Evolutionary conservation across 2,329 filamentous ascomycete genomes (phyloP), one percentile per base, ranked within the genome.

Genomic region (Calonectria pauciramosa): DNA sequence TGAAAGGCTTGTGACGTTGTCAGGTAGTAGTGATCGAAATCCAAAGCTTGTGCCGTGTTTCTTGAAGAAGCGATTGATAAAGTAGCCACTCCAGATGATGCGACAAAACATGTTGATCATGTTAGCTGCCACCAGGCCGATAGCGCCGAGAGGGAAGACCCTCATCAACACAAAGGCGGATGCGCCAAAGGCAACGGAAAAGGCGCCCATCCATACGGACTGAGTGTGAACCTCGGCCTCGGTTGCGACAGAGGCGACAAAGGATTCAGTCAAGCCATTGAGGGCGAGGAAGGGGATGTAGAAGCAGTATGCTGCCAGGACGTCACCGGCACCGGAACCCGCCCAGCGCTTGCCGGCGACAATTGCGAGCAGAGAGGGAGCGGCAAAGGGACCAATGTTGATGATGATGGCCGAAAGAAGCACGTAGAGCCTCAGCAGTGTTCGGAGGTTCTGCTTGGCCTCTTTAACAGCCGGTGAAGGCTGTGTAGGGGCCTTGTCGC

Each of bases 261-360:
- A 99, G 0, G 96, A 95, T 86, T 99, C 97, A 2, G 94, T 92
- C 28, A 99, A 91, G 67, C 97, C 97, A 82, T 99, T 99, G 80
- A 98, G 87, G 4, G 96, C 97, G 5, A 99, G 90, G 32, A 99
- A 92, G 0, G 97, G 97, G 73, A 99, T 95, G 86, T 98, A 99
- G 84, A 95, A 96, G 86, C 95, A 96, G 85, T 98, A 99, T 0
- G 90, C 90, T 0, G 93, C 92, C 9, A 99, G 89, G 4, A 97
- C 93, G 11, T 89, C 85, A 8, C 93, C 93, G 0, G 96, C 95
- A 54, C 94, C 94, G 0, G 93, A 93, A 4, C 88, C 89, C 0
- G 92, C 89, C 97, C 97, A 99, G 71, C 90, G 91, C 0, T 89
- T 87, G 1, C 96, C 96, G 0, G 96, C 95, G 1, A 99, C 88